Conservation (phyloP, 345 rosid species). For the Angophora floribunda region DNA sequence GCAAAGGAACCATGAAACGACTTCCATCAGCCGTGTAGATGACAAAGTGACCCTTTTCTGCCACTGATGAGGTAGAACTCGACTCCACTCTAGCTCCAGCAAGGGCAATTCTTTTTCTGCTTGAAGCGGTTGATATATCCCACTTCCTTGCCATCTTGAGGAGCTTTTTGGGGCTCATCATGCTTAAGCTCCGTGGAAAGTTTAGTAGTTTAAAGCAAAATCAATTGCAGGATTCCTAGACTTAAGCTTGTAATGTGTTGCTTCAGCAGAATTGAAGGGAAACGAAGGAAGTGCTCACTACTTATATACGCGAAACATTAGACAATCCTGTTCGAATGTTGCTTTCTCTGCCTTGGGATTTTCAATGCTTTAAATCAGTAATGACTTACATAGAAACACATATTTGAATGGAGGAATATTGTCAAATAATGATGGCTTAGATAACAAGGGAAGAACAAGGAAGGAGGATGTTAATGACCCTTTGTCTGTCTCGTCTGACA, state of each 20-base stretch:
- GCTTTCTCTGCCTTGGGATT: not conserved
- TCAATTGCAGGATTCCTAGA: not conserved
- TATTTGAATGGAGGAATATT: not conserved
- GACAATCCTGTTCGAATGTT: not conserved
- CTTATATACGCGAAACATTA: not conserved
- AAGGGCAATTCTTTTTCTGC: conserved; percentile 3
- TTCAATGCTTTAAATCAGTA: not conserved
- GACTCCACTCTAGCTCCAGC: not conserved
- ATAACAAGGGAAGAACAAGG: not conserved
- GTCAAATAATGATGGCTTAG: not conserved
- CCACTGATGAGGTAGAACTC: not conserved
- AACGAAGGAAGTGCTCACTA: not conserved
- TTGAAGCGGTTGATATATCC: conserved; percentile 2
- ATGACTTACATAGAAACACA: not conserved
- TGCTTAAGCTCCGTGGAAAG: not conserved
- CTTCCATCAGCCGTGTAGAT: not conserved
- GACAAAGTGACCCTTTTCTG: not conserved
- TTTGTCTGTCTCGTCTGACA: not conserved
- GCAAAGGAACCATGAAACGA: not conserved
- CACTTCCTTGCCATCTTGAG: conserved; percentile 19
- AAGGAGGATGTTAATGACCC: not conserved
- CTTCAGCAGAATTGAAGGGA: not conserved
- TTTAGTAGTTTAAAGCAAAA: not conserved
- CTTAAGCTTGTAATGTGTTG: not conserved
- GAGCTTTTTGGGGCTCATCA: conserved; percentile 7